These are phyloP conservation scores for Acer campestre DNA, from an alignment of 345 rosid genomes.

Conservation along the genomic window DNA sequence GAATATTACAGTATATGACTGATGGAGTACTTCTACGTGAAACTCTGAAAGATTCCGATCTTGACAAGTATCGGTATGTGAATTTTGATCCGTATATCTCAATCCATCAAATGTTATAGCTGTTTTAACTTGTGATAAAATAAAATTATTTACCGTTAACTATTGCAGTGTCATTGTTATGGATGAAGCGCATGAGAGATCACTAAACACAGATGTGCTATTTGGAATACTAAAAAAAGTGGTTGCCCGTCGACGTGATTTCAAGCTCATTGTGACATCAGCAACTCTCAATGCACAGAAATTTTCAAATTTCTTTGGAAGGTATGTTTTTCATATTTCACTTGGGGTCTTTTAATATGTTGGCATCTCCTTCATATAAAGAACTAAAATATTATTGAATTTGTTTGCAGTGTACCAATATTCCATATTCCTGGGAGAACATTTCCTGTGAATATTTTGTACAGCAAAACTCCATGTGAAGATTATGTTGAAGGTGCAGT, in stretches of 20 bases:
- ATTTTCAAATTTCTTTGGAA: slow-evolving; percentile 94
- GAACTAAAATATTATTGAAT: not conserved
- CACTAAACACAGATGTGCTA: slow-evolving; percentile 89
- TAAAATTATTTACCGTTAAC: slow-evolving; percentile 14
- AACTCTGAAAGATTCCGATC: slow-evolving; percentile 94
- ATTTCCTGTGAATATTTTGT: slow-evolving; percentile 80
- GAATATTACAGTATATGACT: slow-evolving; percentile 84
- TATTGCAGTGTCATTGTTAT: slow-evolving; percentile 81
- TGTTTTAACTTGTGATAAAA: slow-evolving; percentile 4
- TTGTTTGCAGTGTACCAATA: slow-evolving; percentile 83
- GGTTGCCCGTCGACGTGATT: slow-evolving; percentile 94
- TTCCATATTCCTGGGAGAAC: slow-evolving; percentile 97
- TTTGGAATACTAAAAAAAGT: slow-evolving; percentile 95
- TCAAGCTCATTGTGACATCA: slow-evolving; percentile 97
- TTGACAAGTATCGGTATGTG: slow-evolving; percentile 91
- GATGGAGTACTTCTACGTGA: slow-evolving; percentile 97
- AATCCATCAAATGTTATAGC: slow-evolving; percentile 9
- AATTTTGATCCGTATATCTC: slow-evolving; percentile 7
- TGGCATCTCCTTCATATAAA: slow-evolving; percentile 9
- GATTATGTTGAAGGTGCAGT: slow-evolving; percentile 98
- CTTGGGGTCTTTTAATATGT: slow-evolving; percentile 6
- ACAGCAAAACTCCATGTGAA: slow-evolving; percentile 91
- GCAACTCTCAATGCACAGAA: slow-evolving; percentile 97
- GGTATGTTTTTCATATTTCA: slow-evolving; percentile 40
- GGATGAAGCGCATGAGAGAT: slow-evolving; percentile 99